These are phyloP conservation scores for Aspergillus novoparasiticus DNA, from an alignment of 2,329 filamentous ascomycete genomes.

Conservation along the genomic window DNA sequence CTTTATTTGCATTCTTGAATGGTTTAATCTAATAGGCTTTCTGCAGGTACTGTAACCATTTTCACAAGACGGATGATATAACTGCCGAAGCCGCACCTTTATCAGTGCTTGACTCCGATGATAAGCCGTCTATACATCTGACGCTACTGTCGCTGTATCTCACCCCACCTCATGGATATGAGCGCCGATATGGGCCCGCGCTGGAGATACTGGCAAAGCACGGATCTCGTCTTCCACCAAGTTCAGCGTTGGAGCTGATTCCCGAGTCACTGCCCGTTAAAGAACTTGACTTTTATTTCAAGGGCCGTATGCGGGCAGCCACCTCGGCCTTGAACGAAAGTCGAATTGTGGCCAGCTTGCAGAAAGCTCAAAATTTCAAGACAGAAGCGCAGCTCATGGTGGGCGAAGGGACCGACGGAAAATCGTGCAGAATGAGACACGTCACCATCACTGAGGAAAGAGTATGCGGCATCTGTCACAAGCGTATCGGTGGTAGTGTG, in stretches of 20 bases:
- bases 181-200: slow-evolving; percentile 75
- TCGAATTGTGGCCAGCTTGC: slow-evolving; percentile 73
- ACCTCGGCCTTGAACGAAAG: slow-evolving; percentile 81
- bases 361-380: slow-evolving; percentile 77
- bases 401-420: slow-evolving; percentile 61
- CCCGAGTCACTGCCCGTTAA: slow-evolving; percentile 76
- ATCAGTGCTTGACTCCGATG: slow-evolving; percentile 52
- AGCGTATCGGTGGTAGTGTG: slow-evolving; percentile 86
- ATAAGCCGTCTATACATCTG: slow-evolving; percentile 81
- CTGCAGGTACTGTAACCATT: slow-evolving; percentile 80
- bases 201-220: slow-evolving; percentile 88
- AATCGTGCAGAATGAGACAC: slow-evolving; percentile 63
- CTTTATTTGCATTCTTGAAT: not conserved
- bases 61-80: slow-evolving; percentile 63
- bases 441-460: slow-evolving; percentile 86
- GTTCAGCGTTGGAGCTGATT: slow-evolving; percentile 82
- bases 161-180: slow-evolving; percentile 72
- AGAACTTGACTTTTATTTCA: slow-evolving; percentile 87
- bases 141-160: slow-evolving; percentile 88
- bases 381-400: slow-evolving; percentile 73
- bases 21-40: slow-evolving; percentile 15
- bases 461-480: slow-evolving; percentile 90
- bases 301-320: slow-evolving; percentile 81
- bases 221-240: slow-evolving; percentile 85
- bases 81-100: slow-evolving; percentile 36